phyloP scores from a whole-genome alignment of 148 eudicot genomes.

The Spergularia bocconei region DNA sequence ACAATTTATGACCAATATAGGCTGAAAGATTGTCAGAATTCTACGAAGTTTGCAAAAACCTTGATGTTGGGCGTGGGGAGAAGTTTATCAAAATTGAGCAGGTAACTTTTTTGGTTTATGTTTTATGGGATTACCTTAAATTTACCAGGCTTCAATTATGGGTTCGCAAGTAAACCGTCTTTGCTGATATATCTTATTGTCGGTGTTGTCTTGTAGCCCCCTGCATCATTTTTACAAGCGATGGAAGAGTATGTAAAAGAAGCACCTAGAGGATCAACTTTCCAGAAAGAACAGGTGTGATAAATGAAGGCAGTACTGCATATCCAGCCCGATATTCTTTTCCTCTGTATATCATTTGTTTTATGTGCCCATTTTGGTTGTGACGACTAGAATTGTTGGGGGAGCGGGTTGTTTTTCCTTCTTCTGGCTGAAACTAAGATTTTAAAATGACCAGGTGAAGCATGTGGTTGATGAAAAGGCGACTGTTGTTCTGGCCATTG shows the following conservation, averaged over 20 bases:
- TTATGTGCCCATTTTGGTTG: too few species aligned
- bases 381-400: too few species aligned
- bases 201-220: conserved; percentile 55
- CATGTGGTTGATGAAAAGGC: conserved; percentile 56
- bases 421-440: not conserved
- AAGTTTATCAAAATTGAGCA: conserved; percentile 83
- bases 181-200: conserved; percentile 3
- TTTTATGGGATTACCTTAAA: conserved; percentile 20
- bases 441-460: conserved; percentile 36
- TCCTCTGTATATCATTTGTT: not conserved
- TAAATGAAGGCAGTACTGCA: not conserved
- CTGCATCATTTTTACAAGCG: conserved; percentile 94
- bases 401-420: too few species aligned
- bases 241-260: conserved; percentile 97
- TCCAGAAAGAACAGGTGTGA: conserved; percentile 71
- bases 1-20: conserved; percentile 36
- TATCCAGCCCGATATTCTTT: not conserved
- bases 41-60: conserved; percentile 84
- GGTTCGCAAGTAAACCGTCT: not conserved
- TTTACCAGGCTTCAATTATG: not conserved
- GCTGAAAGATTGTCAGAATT: conserved; percentile 95
- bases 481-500: conserved; percentile 56
- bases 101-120: conserved; percentile 17
- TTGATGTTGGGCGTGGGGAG: conserved; percentile 89
- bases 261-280: conserved; percentile 78